Base-by-base conservation (phyloP, 768 basidiomycete species). In the Gelatoporia subvermispora region DNA sequence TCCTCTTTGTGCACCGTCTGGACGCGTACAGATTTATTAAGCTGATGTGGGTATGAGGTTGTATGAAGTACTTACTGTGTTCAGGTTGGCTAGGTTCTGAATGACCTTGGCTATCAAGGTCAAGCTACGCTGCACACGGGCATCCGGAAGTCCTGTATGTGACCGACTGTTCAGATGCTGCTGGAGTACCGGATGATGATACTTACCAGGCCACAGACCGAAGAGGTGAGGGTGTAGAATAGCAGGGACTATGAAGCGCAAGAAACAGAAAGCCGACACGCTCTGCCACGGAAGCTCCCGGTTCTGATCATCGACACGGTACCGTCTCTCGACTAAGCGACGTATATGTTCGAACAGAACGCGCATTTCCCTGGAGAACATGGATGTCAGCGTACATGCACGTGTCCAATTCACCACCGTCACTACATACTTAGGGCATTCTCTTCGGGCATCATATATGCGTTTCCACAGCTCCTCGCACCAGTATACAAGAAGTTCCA, bases 201-300 rank as follows among this genome's bases (percentile, higher is more conserved):
- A 41, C 69, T 25, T 63, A 88, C 89, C 89, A 62, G 81, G 79
- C 55, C 73, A 82, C 44, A 94, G 71, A 21, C 87, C 84, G 60
- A 89, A 93, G 4, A 91, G 67, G 65, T 92, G 87, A 1, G 92
- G 92, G 62, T 89, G 80, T n/a, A 93, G 74, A 49, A 94, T 87
- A 20, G 88, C 92, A 28, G 92, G 93, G 21, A 90, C 88, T 51
- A 94, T 85, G 65, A 93, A 92, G 36, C 92, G 79, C 37, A 94
- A 75, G 67, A 93, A 94, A 62, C 87, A 82, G 62, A 94, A 93
- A 1, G 92, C 91, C 31, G 87, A 89, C 37, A 94, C 87, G 57
- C 85, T 83, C 62, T 92, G 90, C 76, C 79, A 82, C 28, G 81
- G 86, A 25, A 90, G 67, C 25, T 85, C 74, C 35, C 65, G 68